Conservation (phyloP, 352 stramenopile genomes). For the Phytopythium montanum region DNA sequence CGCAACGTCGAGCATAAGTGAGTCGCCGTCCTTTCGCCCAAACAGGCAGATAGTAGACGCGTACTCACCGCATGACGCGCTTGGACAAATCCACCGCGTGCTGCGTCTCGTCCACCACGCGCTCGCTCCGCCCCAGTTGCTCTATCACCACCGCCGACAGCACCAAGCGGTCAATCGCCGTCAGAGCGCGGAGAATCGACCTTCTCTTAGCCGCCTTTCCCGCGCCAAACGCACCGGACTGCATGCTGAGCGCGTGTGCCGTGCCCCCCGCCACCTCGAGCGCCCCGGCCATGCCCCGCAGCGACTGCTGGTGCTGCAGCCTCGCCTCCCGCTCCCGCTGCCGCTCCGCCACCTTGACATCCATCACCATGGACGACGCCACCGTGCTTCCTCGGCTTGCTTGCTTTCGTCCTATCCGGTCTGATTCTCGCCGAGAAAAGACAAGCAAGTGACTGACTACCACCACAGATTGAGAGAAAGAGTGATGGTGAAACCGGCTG, state of each 20-base stretch:
- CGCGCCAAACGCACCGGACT: conserved; percentile 28
- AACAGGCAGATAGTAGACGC: background rate
- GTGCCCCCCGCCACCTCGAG: conserved; percentile 46
- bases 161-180: background rate
- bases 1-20: background rate
- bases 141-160: conserved; percentile 19
- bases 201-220: background rate
- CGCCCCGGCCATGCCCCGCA: conserved; percentile 47
- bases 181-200: no score
- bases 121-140: conserved; percentile 54
- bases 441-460: no score
- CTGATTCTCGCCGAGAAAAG: background rate
- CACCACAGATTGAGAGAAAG: no score
- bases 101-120: conserved; percentile 55
- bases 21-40: background rate
- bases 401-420: background rate
- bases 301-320: conserved; percentile 45
- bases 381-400: background rate
- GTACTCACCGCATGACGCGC: conserved; percentile 38
- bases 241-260: conserved; percentile 59
- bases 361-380: background rate
- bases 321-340: conserved; percentile 18
- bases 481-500: no score
- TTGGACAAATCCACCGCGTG: conserved; percentile 53
- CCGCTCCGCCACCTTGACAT: background rate